These are phyloP conservation scores for Zasmidium cellare DNA, from an alignment of 2,329 filamentous ascomycete species.

Conservation along the genomic window DNA sequence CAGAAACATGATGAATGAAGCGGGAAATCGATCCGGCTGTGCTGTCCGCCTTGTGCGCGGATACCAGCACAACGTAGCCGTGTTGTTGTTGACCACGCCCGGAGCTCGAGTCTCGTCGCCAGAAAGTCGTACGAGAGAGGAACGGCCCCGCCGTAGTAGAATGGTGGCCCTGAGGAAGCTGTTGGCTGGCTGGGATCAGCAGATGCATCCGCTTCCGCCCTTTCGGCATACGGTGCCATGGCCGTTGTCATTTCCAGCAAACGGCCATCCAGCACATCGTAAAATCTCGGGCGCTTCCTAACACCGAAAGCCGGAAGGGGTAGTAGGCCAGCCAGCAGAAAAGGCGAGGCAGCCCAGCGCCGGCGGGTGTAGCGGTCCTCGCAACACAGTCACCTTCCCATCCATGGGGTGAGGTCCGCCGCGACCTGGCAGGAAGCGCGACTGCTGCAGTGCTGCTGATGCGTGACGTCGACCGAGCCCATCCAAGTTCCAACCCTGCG, in stretches of 20 bases:
- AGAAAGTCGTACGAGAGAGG: neutral
- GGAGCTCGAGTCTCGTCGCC: neutral
- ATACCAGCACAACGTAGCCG: too few species aligned
- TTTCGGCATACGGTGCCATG: neutral
- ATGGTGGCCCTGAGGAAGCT: neutral
- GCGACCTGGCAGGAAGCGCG: too few species aligned
- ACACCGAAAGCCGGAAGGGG: neutral
- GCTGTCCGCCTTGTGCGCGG: neutral
- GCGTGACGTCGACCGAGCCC: neutral
- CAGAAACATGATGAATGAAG: too few species aligned
- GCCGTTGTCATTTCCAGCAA: neutral
- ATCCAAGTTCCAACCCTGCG: neutral
- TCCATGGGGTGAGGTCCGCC: neutral
- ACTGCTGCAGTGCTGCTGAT: too few species aligned
- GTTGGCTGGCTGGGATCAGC: neutral
- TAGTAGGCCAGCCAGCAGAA: neutral
- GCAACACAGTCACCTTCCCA: neutral
- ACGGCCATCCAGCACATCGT: neutral
- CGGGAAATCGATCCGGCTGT: neutral
- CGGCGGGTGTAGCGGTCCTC: neutral
- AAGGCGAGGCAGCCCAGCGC: neutral
- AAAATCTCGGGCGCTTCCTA: neutral
- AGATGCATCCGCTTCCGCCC: neutral
- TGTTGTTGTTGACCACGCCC: too few species aligned
- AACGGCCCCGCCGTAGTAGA: neutral